Base-by-base conservation (phyloP, 352 stramenopile species). In the Pythium rishiriense region DNA sequence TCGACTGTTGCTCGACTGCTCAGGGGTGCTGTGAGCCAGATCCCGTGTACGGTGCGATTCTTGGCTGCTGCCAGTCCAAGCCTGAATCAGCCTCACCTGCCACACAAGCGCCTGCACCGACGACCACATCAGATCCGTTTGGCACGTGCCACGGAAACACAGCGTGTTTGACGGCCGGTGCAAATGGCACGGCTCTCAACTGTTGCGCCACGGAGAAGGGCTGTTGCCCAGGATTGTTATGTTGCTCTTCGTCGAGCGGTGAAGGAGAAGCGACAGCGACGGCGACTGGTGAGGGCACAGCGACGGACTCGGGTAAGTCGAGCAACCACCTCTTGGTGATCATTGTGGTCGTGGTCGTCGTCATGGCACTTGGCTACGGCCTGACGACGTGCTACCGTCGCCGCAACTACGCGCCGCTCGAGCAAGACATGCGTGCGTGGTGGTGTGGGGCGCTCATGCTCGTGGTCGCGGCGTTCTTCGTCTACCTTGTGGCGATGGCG, bases 391-490 rank as follows among this genome's bases (percentile, higher is more conserved):
- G 70, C 59, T 87, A 86, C 69, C 84, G 84, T 29, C 84, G 84
- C 25, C 83, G 81, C 54, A 68, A 87, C 49, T 93, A 93, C 67
- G 70, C 74, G 41, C 74, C 68, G 41, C 79, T 93, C 33, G 73
- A 72, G 19, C 55, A 70, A 43, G 83, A 93, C 62, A 81, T 83
- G 67, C 83, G 83, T 29, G 69, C 79, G 6, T 78, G 83, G 58
- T 88, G 82, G 68, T 93, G 83, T 60, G 78, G 72, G 2, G 79
- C 56, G 14, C 59, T 90, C 55, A 75, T 86, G 66, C 58, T 87
- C 37, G 66, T 86, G 17, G 63, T 89, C n/a, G 66, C 83, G 35
- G 76, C 48, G 43, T 88, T 90, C 58, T 93, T 93, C 60, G 69
- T 93, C 54, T 87, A 87, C 62, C 72, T 93, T 31, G 70, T 88